Percentiles rank a stretch among this genome's conserved stretches.
These are phyloP conservation scores for Colletotrichum navitas DNA, from an alignment of 2,329 filamentous ascomycete genomes.

Conservation along the genomic window DNA sequence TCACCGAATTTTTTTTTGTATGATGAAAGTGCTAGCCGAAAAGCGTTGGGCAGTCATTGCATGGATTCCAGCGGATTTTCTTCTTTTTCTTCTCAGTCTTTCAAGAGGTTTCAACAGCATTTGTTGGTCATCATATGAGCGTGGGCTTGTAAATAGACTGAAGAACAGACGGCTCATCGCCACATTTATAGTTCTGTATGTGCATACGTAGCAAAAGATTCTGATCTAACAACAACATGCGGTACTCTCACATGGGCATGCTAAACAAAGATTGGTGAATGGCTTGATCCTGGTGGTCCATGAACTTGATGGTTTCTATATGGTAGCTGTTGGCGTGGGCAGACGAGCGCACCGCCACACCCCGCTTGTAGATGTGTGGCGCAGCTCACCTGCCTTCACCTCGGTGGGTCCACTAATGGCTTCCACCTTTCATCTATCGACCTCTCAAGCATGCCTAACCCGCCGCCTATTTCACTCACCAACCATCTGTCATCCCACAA, in stretches of 20 bases:
- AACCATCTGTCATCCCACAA: not conserved
- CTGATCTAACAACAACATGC: not conserved
- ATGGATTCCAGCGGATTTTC: conserved; percentile 40
- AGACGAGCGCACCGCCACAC: conserved; percentile 24
- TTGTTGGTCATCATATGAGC: conserved; percentile 23
- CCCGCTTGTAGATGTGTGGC: conserved; percentile 9
- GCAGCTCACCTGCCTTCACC: not conserved
- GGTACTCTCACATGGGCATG: not conserved
- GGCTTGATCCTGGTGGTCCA: not conserved
- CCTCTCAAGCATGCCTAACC: not conserved
- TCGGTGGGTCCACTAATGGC: conserved; percentile 10
- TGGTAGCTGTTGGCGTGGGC: not conserved
- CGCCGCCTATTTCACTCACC: conserved; percentile 2
- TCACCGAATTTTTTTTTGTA: conserved; percentile 1
- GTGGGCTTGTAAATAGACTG: conserved; percentile 41
- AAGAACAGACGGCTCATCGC: conserved; percentile 41
- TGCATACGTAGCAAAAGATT: conserved; percentile 27
- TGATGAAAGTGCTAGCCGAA: conserved; percentile 22
- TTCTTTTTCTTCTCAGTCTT: conserved; percentile 2
- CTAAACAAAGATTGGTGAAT: not conserved
- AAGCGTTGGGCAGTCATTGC: conserved; percentile 38
- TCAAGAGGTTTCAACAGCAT: conserved; percentile 31
- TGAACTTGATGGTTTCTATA: not conserved
- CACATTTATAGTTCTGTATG: conserved; percentile 35
- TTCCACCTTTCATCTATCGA: conserved; percentile 5